Conservation (phyloP, 371 early-diverging fungal species). For the Mucor ambiguus region DNA sequence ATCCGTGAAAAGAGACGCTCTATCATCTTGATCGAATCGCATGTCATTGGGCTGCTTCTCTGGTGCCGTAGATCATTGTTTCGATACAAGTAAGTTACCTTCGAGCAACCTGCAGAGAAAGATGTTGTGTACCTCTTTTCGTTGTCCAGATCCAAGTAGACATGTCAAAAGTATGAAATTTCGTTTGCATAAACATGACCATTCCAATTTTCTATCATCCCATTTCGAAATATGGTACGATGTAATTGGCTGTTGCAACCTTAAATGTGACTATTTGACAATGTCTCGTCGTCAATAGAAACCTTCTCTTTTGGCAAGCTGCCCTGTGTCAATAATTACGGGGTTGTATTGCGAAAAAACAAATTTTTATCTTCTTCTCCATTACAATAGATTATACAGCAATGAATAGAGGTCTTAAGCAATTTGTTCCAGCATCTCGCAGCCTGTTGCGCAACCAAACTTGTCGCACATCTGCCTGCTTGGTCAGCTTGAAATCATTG, state of each 20-base stretch:
- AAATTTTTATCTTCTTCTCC: conserved; percentile 7
- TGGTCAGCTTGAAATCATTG: neutral
- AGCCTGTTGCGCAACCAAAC: conserved; percentile 1
- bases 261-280: conserved; percentile 1
- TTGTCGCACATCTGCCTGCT: neutral
- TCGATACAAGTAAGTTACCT: neutral
- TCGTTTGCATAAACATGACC: neutral
- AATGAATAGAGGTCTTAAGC: conserved; percentile 22
- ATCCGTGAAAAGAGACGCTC: neutral
- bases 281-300: neutral
- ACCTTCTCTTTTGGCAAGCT: neutral
- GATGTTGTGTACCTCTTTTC: neutral
- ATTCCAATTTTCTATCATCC: neutral
- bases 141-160: neutral
- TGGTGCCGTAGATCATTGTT: neutral
- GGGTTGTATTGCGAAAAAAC: conserved; percentile 5
- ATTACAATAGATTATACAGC: neutral
- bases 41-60: neutral
- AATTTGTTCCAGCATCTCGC: conserved; percentile 11
- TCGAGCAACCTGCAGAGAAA: neutral
- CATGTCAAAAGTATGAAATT: neutral
- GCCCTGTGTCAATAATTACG: neutral
- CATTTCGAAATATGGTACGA: neutral
- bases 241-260: neutral
- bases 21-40: neutral